Percentiles rank a stretch among this genome's conserved stretches.
Conservation (phyloP, 805 yeast species). For the Lachancea sp. region DNA sequence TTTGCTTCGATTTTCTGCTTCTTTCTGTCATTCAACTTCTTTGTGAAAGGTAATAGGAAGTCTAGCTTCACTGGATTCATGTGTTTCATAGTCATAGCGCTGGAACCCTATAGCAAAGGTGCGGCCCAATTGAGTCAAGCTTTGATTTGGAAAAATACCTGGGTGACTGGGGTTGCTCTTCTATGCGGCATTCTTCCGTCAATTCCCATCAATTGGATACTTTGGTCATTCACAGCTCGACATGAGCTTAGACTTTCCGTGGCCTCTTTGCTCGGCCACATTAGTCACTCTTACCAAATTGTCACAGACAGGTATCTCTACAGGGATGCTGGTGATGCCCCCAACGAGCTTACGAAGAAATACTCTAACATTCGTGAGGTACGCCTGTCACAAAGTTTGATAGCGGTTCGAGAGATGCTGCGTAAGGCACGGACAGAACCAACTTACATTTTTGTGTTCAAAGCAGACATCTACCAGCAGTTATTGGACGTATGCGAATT, state of each 20-base stretch:
- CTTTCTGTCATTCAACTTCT: constrained; percentile 31
- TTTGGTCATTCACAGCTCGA: constrained; percentile 45
- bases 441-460: constrained; percentile 32
- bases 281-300: constrained; percentile 42
- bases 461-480: constrained; percentile 29
- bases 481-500: constrained; percentile 36
- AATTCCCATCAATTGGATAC: constrained; percentile 37
- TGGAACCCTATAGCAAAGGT: constrained; percentile 28
- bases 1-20: constrained; percentile 35
- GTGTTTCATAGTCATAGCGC: constrained; percentile 36
- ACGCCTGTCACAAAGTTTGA: constrained; percentile 40
- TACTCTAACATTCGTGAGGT: constrained; percentile 43
- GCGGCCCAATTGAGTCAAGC: constrained; percentile 14
- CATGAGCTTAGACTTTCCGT: constrained; percentile 37
- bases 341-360: constrained; percentile 40
- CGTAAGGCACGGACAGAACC: constrained; percentile 35
- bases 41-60: constrained; percentile 37
- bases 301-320: constrained; percentile 44
- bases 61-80: constrained; percentile 38
- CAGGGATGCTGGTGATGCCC: constrained; percentile 41
- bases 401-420: constrained; percentile 36
- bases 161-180: constrained; percentile 37
- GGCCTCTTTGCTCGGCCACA: constrained; percentile 36
- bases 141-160: constrained; percentile 33
- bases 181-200: constrained; percentile 36